These are phyloP conservation scores for Pseudogymnoascus destructans DNA, from an alignment of 2,329 filamentous ascomycete species.

Conservation along the genomic window DNA sequence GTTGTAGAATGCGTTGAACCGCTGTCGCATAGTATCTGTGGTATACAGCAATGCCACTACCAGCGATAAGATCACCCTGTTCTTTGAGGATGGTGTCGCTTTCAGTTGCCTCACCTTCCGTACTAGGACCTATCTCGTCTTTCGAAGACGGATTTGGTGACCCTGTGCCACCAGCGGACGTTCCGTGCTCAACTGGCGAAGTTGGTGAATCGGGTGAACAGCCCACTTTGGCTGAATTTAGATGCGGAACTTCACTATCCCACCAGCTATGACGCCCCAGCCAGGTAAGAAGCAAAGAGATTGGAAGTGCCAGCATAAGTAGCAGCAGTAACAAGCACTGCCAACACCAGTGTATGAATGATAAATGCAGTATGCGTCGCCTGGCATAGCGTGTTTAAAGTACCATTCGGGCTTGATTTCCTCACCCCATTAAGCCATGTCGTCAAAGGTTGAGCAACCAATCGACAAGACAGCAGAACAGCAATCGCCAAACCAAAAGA, in stretches of 20 bases:
- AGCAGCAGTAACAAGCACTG: constrained; percentile 36
- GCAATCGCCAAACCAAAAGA: constrained; percentile 38
- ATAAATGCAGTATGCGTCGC: constrained; percentile 29
- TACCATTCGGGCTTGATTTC: constrained; percentile 15
- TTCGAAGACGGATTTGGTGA: not conserved
- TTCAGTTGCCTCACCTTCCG: not conserved
- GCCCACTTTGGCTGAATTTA: not conserved
- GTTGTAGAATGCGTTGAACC: constrained; percentile 43
- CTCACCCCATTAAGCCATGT: constrained; percentile 26
- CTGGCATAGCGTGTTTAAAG: constrained; percentile 21
- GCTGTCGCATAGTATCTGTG: constrained; percentile 30
- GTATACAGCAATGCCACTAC: constrained; percentile 20
- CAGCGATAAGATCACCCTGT: constrained; percentile 11
- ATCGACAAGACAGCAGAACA: constrained; percentile 35
- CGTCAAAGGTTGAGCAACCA: constrained; percentile 32
- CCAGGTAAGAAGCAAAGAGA: constrained; percentile 49
- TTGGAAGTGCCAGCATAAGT: constrained; percentile 50
- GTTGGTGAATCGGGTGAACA: not conserved
- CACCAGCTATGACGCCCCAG: constrained; percentile 48
- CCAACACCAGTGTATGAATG: constrained; percentile 36
- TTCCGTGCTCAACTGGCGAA: not conserved
- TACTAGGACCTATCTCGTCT: not conserved
- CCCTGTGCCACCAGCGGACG: not conserved
- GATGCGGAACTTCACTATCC: constrained; percentile 27
- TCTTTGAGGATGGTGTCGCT: not conserved